A percentile compares a stretch with the other conserved stretches of the same genome.
phyloP scores from a whole-genome alignment of 2,329 filamentous ascomycete genomes.

The Fusarium sp. region DNA sequence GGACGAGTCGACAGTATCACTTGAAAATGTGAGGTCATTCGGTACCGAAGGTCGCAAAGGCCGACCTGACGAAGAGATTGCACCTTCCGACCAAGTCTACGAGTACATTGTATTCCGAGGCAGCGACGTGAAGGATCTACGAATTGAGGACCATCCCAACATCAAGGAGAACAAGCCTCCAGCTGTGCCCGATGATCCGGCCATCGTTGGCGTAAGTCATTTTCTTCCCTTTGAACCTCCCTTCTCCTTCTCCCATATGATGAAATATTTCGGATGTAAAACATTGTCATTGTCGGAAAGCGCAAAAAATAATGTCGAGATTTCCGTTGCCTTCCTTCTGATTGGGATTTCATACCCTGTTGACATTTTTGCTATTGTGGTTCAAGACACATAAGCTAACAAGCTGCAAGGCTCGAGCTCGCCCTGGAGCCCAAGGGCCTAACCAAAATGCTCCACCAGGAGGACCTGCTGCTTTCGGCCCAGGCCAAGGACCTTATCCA shows the following conservation, averaged over 20 bases:
- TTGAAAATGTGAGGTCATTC: slow-evolving; percentile 94
- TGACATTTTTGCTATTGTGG: slow-evolving; percentile 18
- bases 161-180: slow-evolving; percentile 79
- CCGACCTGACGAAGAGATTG: slow-evolving; percentile 82
- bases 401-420: slow-evolving; percentile 52
- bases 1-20: slow-evolving; percentile 93
- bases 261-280: slow-evolving; percentile 98
- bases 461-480: slow-evolving; percentile 53
- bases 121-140: slow-evolving; percentile 97
- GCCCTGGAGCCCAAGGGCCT: slow-evolving; percentile 48
- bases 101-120: slow-evolving; percentile 99
- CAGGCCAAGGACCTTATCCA: slow-evolving; percentile 56
- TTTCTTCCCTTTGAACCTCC: not conserved
- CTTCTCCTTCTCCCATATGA: slow-evolving; percentile 67
- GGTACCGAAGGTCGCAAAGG: slow-evolving; percentile 91
- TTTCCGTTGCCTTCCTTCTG: slow-evolving; percentile 99
- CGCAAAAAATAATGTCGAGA: slow-evolving; percentile 96
- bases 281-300: slow-evolving; percentile 82
- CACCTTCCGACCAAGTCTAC: slow-evolving; percentile 87
- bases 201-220: slow-evolving; percentile 94
- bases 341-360: slow-evolving; percentile 54
- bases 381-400: slow-evolving; percentile 45
- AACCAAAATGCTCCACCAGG: slow-evolving; percentile 49
- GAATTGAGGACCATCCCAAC: slow-evolving; percentile 84
- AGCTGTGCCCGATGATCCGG: slow-evolving; percentile 90